Base-by-base conservation (phyloP, 2,329 filamentous ascomycete species). In the Stemphylium beticola region DNA sequence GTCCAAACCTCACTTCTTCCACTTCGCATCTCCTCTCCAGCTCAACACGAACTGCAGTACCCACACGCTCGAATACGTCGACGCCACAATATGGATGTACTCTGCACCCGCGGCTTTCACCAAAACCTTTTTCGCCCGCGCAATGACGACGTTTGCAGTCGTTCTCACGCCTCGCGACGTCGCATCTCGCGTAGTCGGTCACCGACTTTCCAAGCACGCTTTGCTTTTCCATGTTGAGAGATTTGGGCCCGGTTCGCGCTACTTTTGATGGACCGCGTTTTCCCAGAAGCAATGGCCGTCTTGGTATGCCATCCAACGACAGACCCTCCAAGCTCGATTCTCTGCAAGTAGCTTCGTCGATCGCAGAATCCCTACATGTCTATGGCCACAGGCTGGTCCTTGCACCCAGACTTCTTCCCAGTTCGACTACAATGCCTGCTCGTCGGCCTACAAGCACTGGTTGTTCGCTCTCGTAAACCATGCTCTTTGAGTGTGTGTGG, bases 11-110 rank as follows among this genome's bases (percentile, higher is more conserved):
- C 44, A 44, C 34, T 31, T 37, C 17, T 37, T 31, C 10, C 37
- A 15, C 46, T 15, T 10, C 11, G 18, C 32, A 20, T 26, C n/a
- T 36, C 33, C 31, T 39, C 46, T 33, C 34, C 39, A 44, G 36
- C 18, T 34, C 43, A 29, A 46, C 54, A 43, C 54, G 50, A 51
- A 26, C 20, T 45, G 41, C 20, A 20, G 44, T 60, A 26, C 41
- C 57, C 18, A 57, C 29, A 33, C 22, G 17, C 49, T 52, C 18
- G 22, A 32, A 11, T n/a, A 46, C 12, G 26, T 31, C 38, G 22
- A 53, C 50, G 61, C 61, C 61, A 62, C 61, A 62, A 58, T 58
- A 55, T 64, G 46, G 24, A 44, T 36, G 20, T 36, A 55, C 26
- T 61, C 12, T 53, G 39, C 42, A 22, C 40, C 48, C 33, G 49